These are phyloP conservation scores for Plantago ovata DNA, from an alignment of 257 asterid species.

Conservation along the genomic window DNA sequence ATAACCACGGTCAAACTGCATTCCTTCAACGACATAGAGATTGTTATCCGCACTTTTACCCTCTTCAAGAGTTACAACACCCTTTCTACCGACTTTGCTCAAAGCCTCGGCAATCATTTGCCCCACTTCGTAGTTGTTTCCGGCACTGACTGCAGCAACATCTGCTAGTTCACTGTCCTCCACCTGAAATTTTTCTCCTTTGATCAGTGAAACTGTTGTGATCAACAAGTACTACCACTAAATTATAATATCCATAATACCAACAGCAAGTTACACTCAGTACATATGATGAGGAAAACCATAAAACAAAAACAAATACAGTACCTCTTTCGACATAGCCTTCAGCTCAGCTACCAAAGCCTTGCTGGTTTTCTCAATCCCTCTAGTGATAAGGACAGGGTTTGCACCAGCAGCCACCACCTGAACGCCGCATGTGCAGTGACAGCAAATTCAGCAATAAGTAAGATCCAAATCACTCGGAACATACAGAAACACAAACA, in stretches of 20 bases:
- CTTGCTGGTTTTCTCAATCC: conserved; percentile 49
- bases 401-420: conserved; percentile 68
- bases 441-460: not conserved
- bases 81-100: conserved; percentile 95
- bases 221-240: not conserved
- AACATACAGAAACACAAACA: conserved; percentile 7
- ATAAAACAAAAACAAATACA: conserved; percentile 15
- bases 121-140: conserved; percentile 92
- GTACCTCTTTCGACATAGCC: conserved; percentile 53
- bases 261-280: not conserved
- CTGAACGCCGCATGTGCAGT: conserved; percentile 20
- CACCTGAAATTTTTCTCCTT: conserved; percentile 39
- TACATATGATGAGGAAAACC: not conserved
- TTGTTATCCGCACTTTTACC: conserved; percentile 91
- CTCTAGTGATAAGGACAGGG: conserved; percentile 55
- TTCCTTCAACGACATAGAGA: conserved; percentile 91
- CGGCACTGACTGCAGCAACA: conserved; percentile 98
- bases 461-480: not conserved
- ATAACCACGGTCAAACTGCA: conserved; percentile 98
- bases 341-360: conserved; percentile 53
- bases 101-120: conserved; percentile 93
- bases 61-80: conserved; percentile 97
- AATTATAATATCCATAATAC: not conserved
- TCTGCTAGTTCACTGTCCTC: conserved; percentile 93
- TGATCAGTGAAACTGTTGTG: conserved; percentile 1